Conservation (phyloP, 768 basidiomycete genomes). For the Amanita subjunquillea region DNA sequence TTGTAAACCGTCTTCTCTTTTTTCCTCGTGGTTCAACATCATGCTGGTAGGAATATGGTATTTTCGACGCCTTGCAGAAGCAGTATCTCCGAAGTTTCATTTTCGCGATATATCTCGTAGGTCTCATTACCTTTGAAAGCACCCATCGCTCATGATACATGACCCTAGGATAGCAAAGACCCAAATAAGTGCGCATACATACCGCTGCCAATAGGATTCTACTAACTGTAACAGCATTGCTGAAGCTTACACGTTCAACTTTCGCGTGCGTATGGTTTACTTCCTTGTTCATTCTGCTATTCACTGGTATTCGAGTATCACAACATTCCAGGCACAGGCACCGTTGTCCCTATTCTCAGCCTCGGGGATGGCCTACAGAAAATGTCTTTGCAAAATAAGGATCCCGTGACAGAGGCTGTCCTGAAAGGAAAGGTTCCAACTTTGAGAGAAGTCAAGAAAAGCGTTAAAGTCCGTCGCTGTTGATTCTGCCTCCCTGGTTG, state of each 20-base stretch:
- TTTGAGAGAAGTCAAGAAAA: conserved; percentile 71
- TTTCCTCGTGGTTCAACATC: not conserved
- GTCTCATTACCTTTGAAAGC: conserved; percentile 11
- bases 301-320: conserved; percentile 44
- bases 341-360: conserved; percentile 61
- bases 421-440: conserved; percentile 58
- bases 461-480: conserved; percentile 49
- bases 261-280: conserved; percentile 36
- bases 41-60: conserved; percentile 60
- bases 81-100: conserved; percentile 80
- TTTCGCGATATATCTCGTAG: conserved; percentile 75
- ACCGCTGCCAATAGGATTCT: conserved; percentile 2
- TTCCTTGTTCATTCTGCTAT: not conserved
- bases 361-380: conserved; percentile 36
- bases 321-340: conserved; percentile 47
- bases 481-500: not conserved
- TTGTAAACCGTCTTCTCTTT: conserved; percentile 28
- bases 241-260: conserved; percentile 85
- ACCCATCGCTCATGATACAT: not conserved
- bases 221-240: conserved; percentile 45
- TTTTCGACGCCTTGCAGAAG: conserved; percentile 79
- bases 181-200: conserved; percentile 56
- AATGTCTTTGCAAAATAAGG: conserved; percentile 16
- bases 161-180: conserved; percentile 64
- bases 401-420: conserved; percentile 52